Conservation (phyloP, 1,139 yeast genomes). For the Yamadazyma aaseri region DNA sequence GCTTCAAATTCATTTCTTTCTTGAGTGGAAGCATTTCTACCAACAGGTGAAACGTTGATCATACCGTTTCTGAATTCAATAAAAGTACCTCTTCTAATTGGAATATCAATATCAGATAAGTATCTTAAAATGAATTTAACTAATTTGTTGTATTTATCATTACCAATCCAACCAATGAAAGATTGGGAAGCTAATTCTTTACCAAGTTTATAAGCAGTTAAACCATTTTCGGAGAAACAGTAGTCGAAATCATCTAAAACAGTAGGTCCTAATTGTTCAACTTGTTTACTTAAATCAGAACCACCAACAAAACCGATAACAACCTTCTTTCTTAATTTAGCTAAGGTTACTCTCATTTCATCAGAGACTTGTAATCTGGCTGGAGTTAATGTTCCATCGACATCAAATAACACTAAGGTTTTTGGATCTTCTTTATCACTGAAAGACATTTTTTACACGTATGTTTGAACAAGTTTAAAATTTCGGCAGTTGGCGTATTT, state of each 20-base stretch:
- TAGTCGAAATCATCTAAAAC: conserved; percentile 84
- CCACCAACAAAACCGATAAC: conserved; percentile 99
- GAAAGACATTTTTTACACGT: conserved; percentile 42
- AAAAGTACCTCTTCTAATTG: conserved; percentile 96
- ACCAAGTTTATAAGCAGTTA: conserved; percentile 94
- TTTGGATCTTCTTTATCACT: conserved; percentile 54
- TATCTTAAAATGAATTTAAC: conserved; percentile 82
- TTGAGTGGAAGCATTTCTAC: conserved; percentile 92
- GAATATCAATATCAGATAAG: conserved; percentile 82
- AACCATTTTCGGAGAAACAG: conserved; percentile 96
- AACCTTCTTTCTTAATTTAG: conserved; percentile 79
- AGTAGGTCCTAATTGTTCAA: conserved; percentile 87
- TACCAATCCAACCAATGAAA: conserved; percentile 93
- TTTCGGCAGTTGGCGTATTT: conserved; percentile 5
- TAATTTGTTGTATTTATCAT: conserved; percentile 87
- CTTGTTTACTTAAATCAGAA: conserved; percentile 89
- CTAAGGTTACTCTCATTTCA: conserved; percentile 72
- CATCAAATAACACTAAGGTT: conserved; percentile 85
- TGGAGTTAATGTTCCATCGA: conserved; percentile 97
- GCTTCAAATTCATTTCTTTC: conserved; percentile 92
- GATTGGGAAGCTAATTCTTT: conserved; percentile 86
- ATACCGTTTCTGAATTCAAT: conserved; percentile 98
- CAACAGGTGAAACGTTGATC: conserved; percentile 97
- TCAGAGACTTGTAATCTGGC: conserved; percentile 84
- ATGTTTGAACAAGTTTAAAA: conserved; percentile 1